phyloP scores from a whole-genome alignment of 2,329 filamentous ascomycete genomes.

The Fusarium lateritium region DNA sequence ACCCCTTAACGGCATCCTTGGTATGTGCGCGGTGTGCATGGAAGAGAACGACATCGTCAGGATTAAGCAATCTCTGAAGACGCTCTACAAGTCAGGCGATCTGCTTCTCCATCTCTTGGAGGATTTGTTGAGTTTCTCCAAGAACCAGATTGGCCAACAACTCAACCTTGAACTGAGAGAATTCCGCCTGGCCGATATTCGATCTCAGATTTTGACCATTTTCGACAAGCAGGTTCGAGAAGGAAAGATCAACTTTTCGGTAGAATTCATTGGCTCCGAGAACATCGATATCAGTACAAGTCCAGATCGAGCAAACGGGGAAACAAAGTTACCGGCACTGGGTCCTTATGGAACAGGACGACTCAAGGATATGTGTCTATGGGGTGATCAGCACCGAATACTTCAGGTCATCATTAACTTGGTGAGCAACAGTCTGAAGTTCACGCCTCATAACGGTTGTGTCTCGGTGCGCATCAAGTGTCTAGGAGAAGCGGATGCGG shows the following conservation, averaged over 20 bases:
- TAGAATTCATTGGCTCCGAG: slow-evolving; percentile 72
- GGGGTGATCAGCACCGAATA: slow-evolving; percentile 93
- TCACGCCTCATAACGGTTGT: slow-evolving; percentile 82
- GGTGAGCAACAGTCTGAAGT: slow-evolving; percentile 92
- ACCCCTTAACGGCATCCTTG: slow-evolving; percentile 93
- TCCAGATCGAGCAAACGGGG: slow-evolving; percentile 52
- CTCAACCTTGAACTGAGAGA: slow-evolving; percentile 87
- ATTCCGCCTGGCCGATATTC: slow-evolving; percentile 87
- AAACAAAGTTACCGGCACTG: slow-evolving; percentile 67
- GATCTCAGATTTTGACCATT: slow-evolving; percentile 85
- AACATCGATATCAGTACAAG: slow-evolving; percentile 47
- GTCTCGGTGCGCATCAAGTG: slow-evolving; percentile 85
- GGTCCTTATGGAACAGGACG: slow-evolving; percentile 76
- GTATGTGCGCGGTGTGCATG: slow-evolving; percentile 95
- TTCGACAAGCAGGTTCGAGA: slow-evolving; percentile 93
- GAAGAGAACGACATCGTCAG: slow-evolving; percentile 84
- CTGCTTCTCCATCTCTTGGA: slow-evolving; percentile 88
- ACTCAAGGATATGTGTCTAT: slow-evolving; percentile 87
- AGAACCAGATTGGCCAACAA: slow-evolving; percentile 92
- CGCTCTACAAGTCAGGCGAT: slow-evolving; percentile 83
- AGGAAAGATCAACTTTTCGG: slow-evolving; percentile 79
- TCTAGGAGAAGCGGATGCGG: slow-evolving; percentile 69
- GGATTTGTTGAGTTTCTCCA: slow-evolving; percentile 92
- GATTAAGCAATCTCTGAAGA: slow-evolving; percentile 87
- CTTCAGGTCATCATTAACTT: slow-evolving; percentile 95